A percentile compares a stretch with the other conserved stretches of the same genome.
These are phyloP conservation scores for Solanum lignicaule DNA, from an alignment of 257 asterid genomes.

Conservation along the genomic window DNA sequence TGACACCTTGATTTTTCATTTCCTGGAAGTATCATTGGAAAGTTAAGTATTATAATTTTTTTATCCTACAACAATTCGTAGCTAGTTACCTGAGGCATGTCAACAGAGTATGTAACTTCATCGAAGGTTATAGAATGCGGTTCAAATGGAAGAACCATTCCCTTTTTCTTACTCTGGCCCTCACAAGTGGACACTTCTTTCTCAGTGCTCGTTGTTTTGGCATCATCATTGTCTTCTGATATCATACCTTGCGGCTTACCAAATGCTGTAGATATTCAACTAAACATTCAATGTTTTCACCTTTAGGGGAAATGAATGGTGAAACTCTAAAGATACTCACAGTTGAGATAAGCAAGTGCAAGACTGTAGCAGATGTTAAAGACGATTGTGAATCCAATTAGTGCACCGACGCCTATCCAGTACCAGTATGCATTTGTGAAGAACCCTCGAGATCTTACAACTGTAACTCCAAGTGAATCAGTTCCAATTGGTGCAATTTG, in stretches of 20 bases:
- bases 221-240: background rate
- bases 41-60: background rate
- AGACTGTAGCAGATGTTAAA: constrained; percentile 27
- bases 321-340: constrained; percentile 23
- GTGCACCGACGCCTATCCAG: constrained; percentile 52
- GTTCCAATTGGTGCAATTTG: constrained; percentile 15
- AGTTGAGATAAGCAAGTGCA: constrained; percentile 26
- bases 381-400: constrained; percentile 19
- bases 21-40: background rate
- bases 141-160: constrained; percentile 45
- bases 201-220: background rate
- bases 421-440: constrained; percentile 49
- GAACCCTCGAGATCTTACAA: constrained; percentile 33
- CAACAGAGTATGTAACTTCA: constrained; percentile 43
- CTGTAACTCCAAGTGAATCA: constrained; percentile 23
- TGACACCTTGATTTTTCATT: constrained; percentile 1
- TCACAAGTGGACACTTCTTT: background rate
- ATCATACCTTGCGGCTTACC: background rate
- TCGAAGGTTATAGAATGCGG: constrained; percentile 42
- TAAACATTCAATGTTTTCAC: background rate
- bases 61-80: background rate
- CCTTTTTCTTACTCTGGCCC: constrained; percentile 7
- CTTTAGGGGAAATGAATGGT: background rate
- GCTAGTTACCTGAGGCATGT: constrained; percentile 47
- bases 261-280: background rate